Evolutionary conservation across 2,329 filamentous ascomycete genomes (phyloP).

Genomic region (Orbilia brochopaga): DNA sequence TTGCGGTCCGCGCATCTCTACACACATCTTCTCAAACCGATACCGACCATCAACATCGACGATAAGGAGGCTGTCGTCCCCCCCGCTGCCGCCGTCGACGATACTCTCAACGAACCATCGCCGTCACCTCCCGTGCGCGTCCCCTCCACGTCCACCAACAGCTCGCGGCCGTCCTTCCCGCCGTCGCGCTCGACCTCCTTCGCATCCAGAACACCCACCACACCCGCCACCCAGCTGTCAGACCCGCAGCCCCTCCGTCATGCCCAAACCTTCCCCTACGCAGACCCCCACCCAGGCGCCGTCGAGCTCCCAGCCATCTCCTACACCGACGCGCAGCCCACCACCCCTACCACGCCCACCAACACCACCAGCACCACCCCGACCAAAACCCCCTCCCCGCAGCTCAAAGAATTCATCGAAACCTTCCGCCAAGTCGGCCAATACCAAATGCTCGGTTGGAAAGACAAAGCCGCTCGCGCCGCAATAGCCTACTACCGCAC

Average conservation of each 20-base stretch:
- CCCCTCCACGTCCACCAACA: slow-evolving; percentile 15
- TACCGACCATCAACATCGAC: slow-evolving; percentile 17
- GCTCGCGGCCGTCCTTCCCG: slow-evolving; percentile 14
- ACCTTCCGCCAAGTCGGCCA: slow-evolving; percentile 37
- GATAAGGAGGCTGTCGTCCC: slow-evolving; percentile 35
- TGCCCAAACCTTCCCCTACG: slow-evolving; percentile 12
- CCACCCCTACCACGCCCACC: background rate
- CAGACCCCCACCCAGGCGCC: slow-evolving; percentile 18
- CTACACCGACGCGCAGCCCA: background rate
- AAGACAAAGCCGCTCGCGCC: slow-evolving; percentile 35
- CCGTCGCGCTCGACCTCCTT: slow-evolving; percentile 32
- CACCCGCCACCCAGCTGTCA: slow-evolving; percentile 8
- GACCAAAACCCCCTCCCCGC: background rate
- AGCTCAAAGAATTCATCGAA: slow-evolving; percentile 33
- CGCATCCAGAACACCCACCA: slow-evolving; percentile 8
- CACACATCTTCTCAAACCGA: slow-evolving; percentile 17
- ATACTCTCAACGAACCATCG: slow-evolving; percentile 5
- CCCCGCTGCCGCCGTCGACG: background rate
- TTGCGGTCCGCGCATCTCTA: slow-evolving; percentile 10
- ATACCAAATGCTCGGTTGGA: slow-evolving; percentile 41
- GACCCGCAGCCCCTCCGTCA: slow-evolving; percentile 1
- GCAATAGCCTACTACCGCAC: slow-evolving; percentile 35
- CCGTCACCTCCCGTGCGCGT: background rate
- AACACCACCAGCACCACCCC: background rate
- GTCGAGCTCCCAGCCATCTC: slow-evolving; percentile 18